Percentiles rank a stretch among this genome's conserved stretches.
These are phyloP conservation scores for Dimocarpus longan DNA, from an alignment of 345 rosid genomes.

Conservation along the genomic window DNA sequence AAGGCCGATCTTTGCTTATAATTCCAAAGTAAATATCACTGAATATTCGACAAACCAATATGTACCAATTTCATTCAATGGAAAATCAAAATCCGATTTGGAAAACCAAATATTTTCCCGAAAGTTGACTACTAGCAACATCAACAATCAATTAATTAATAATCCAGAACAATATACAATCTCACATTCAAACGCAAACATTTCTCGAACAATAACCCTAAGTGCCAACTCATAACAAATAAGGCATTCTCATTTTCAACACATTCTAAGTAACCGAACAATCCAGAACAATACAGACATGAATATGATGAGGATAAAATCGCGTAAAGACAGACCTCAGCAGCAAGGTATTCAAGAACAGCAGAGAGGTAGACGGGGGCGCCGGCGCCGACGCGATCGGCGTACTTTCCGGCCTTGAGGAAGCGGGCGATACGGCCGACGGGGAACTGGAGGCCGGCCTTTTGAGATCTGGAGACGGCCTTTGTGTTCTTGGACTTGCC, in stretches of 20 bases:
- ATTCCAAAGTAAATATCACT: too few species aligned
- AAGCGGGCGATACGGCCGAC: conserved; percentile 79
- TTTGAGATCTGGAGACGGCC: conserved; percentile 61
- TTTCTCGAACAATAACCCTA: background rate
- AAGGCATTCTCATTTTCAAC: background rate
- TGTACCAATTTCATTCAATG: background rate
- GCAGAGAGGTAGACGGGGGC: conserved; percentile 79
- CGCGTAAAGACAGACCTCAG: conserved; percentile 46
- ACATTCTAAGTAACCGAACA: background rate
- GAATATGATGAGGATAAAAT: background rate
- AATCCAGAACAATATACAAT: too few species aligned
- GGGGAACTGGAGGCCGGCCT: conserved; percentile 79
- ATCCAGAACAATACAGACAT: background rate
- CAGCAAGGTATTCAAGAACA: conserved; percentile 83
- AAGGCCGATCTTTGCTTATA: background rate
- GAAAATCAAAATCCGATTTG: background rate
- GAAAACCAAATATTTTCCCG: background rate
- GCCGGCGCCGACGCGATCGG: conserved; percentile 78
- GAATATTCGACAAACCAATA: background rate
- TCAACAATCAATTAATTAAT: too few species aligned
- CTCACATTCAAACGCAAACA: too few species aligned
- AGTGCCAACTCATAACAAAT: background rate
- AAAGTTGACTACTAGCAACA: too few species aligned
- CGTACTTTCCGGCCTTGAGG: conserved; percentile 66
- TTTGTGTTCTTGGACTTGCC: conserved; percentile 59